Evolutionary conservation across 768 basidiomycete species (phyloP).

Genomic region (Collybia sp.): DNA sequence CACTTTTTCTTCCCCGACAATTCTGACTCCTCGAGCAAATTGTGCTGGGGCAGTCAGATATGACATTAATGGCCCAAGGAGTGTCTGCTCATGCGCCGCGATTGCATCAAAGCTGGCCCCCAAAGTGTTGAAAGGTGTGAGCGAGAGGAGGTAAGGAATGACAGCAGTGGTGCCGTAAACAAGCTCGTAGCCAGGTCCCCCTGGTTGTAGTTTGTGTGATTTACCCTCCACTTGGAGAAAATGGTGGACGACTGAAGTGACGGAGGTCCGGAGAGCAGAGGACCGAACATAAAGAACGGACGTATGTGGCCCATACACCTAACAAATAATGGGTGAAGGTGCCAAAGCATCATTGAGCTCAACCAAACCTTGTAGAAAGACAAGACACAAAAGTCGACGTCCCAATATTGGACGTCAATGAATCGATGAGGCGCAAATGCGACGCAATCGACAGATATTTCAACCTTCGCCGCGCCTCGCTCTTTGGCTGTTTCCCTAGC

Average conservation of each 20-base stretch:
- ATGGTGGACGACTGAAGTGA: conserved; percentile 63
- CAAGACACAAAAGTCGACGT: conserved; percentile 69
- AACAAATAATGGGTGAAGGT: background rate
- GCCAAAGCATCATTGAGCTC: background rate
- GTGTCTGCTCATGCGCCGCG: conserved; percentile 52
- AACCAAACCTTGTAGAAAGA: conserved; percentile 67
- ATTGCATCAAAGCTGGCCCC: conserved; percentile 52
- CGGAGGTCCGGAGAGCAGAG: conserved; percentile 40
- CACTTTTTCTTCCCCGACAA: conserved; percentile 57
- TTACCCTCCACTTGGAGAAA: conserved; percentile 48
- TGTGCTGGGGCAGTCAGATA: conserved; percentile 50
- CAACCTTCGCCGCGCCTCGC: conserved; percentile 53
- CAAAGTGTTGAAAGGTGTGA: conserved; percentile 46
- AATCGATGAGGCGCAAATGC: conserved; percentile 72
- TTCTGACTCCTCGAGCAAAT: conserved; percentile 52
- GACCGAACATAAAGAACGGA: conserved; percentile 61
- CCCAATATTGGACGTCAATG: conserved; percentile 74
- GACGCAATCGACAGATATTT: conserved; percentile 73
- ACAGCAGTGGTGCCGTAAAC: conserved; percentile 58
- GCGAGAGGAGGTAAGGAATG: conserved; percentile 56
- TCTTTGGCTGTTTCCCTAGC: conserved; percentile 45
- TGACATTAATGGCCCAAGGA: conserved; percentile 48
- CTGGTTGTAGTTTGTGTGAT: conserved; percentile 64
- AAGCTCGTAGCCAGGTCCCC: conserved; percentile 72
- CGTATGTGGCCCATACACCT: conserved; percentile 76